A percentile compares a stretch with the other conserved stretches of the same genome.
These are phyloP conservation scores for Irpex sp. DNA, from an alignment of 1,284 basidiomycete genomes.

Conservation along the genomic window DNA sequence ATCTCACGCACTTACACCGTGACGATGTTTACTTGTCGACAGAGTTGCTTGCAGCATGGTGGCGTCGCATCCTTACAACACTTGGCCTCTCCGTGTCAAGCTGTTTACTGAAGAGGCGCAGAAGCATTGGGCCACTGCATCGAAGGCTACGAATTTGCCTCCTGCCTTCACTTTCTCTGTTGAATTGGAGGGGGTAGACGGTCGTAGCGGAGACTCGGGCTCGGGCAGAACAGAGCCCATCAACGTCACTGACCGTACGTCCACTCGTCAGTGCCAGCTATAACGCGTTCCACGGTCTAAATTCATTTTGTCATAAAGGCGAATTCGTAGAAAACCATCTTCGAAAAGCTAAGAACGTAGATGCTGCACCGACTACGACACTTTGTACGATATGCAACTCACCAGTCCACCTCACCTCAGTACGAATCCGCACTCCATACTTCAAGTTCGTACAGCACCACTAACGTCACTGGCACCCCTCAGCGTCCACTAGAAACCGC, in stretches of 20 bases:
- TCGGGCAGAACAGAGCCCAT: conserved; percentile 53
- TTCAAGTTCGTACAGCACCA: no score
- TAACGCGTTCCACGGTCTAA: not conserved
- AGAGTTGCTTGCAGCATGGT: conserved; percentile 52
- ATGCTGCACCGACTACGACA: conserved; percentile 19
- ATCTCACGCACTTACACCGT: no score
- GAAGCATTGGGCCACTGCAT: conserved; percentile 40
- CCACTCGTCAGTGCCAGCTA: not conserved
- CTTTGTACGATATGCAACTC: conserved; percentile 37
- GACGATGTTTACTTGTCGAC: not conserved
- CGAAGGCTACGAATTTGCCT: conserved; percentile 35
- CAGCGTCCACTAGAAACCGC: conserved; percentile 49
- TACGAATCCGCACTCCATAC: not conserved
- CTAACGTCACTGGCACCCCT: not conserved
- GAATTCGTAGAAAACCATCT: conserved; percentile 52
- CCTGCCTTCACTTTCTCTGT: conserved; percentile 43
- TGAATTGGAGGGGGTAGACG: conserved; percentile 73
- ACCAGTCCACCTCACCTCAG: not conserved
- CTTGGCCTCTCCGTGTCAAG: conserved; percentile 64
- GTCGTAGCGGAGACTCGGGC: conserved; percentile 44
- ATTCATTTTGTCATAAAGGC: conserved; percentile 25
- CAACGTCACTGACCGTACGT: conserved; percentile 58
- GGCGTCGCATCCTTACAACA: conserved; percentile 50
- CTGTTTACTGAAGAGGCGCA: conserved; percentile 60
- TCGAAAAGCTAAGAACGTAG: conserved; percentile 42